Percentiles rank a stretch among this genome's conserved stretches.
Evolutionary conservation across 768 basidiomycete genomes (phyloP).

Genomic region (Suillus subaureus): DNA sequence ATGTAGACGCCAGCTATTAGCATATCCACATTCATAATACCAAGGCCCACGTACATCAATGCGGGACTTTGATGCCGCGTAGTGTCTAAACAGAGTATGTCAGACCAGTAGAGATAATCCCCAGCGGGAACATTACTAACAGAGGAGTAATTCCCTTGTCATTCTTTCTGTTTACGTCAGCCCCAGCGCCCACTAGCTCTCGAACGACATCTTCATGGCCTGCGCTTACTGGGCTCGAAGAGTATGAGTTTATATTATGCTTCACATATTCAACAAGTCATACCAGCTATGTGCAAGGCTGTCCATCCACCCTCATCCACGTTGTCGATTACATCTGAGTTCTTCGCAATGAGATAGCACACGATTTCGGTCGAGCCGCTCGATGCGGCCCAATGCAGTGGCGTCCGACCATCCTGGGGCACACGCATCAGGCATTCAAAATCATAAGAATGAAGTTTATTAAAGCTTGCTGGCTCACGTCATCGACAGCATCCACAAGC

Average conservation of each 20-base stretch:
- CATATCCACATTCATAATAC: conserved; percentile 23
- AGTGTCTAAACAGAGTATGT: conserved; percentile 59
- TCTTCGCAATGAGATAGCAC: conserved; percentile 68
- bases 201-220: conserved; percentile 75
- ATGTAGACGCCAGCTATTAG: conserved; percentile 27
- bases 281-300: conserved; percentile 79
- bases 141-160: conserved; percentile 83
- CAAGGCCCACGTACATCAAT: conserved; percentile 60
- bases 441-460: not conserved
- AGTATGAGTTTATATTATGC: not conserved
- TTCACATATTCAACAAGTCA: conserved; percentile 4
- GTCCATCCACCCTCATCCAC: conserved; percentile 75
- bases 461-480: conserved; percentile 40
- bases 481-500: conserved; percentile 62
- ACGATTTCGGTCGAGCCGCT: conserved; percentile 69
- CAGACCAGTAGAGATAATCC: not conserved
- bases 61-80: conserved; percentile 90
- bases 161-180: conserved; percentile 78
- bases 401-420: conserved; percentile 71
- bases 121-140: conserved; percentile 46
- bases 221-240: conserved; percentile 62
- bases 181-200: conserved; percentile 81
- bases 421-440: not conserved
- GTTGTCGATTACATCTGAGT: conserved; percentile 63
- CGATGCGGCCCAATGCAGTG: conserved; percentile 86